Conservation (phyloP, 352 stramenopile genomes). For the Pythium apleroticum region DNA sequence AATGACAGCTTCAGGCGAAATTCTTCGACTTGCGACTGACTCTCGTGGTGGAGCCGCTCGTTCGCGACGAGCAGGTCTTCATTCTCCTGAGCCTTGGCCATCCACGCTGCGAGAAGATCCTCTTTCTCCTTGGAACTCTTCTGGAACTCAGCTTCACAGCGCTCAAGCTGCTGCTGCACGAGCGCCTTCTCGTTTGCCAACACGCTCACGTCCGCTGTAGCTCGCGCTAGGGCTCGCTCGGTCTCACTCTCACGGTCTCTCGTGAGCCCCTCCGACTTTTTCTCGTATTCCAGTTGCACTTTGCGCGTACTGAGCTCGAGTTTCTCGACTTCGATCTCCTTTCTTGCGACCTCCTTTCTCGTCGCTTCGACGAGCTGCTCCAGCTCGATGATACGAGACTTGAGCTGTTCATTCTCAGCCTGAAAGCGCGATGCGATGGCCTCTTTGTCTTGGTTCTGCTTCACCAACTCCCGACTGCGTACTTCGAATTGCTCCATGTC, state of each 20-base stretch:
- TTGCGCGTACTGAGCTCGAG: constrained; percentile 32
- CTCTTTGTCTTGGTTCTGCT: constrained; percentile 9
- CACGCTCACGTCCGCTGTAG: constrained; percentile 12
- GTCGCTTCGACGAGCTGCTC: constrained; percentile 35
- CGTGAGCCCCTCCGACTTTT: constrained; percentile 24
- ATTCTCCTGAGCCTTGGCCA: constrained; percentile 42
- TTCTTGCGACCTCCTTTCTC: constrained; percentile 41
- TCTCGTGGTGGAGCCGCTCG: constrained; percentile 42
- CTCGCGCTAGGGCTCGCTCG: constrained; percentile 29
- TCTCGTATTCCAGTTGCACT: constrained; percentile 39
- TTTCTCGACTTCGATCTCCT: constrained; percentile 52
- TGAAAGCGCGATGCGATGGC: constrained; percentile 3
- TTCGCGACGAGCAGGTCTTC: constrained; percentile 46
- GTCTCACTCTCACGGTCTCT: constrained; percentile 25
- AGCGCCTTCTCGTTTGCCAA: constrained; percentile 13
- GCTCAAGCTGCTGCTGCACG: constrained; percentile 19
- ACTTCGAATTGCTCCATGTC: constrained; percentile 35
- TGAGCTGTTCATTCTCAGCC: constrained; percentile 29
- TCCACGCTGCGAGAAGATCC: constrained; percentile 20
- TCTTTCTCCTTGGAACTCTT: constrained; percentile 35
- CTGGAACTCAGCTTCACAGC: constrained; percentile 17
- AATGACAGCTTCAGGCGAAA: constrained; percentile 46
- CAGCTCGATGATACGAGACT: constrained; percentile 16
- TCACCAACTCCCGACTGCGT: constrained; percentile 21
- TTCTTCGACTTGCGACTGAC: constrained; percentile 43